Evolutionary conservation across 2,329 filamentous ascomycete genomes (phyloP).

Genomic region (Cordyceps cateniannulata): DNA sequence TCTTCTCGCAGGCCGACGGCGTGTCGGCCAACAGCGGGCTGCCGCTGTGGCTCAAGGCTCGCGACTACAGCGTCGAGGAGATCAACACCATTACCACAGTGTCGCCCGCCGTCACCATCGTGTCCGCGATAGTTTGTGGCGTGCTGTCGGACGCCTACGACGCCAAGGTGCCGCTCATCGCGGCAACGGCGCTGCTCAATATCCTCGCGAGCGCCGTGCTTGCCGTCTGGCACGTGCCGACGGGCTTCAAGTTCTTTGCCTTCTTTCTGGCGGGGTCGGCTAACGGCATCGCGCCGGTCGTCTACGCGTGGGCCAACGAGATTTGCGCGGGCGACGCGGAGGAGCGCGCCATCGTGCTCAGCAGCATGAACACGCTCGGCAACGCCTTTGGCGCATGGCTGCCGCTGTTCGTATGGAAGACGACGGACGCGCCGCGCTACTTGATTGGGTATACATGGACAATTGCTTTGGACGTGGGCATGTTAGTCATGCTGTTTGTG

Average conservation of each 20-base stretch:
- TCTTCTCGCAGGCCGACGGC: constrained; percentile 27
- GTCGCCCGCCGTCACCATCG: constrained; percentile 29
- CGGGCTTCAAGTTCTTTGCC: constrained; percentile 27
- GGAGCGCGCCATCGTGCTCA: constrained; percentile 41
- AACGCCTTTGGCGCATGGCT: constrained; percentile 39
- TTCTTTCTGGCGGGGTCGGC: constrained; percentile 29
- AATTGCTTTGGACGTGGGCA: constrained; percentile 21
- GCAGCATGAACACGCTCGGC: constrained; percentile 39
- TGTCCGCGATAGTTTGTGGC: constrained; percentile 46
- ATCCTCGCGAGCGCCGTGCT: constrained; percentile 23
- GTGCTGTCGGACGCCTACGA: constrained; percentile 49
- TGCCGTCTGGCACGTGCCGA: constrained; percentile 29
- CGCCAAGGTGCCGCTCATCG: constrained; percentile 28
- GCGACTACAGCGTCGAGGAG: constrained; percentile 26
- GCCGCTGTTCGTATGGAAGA: constrained; percentile 30
- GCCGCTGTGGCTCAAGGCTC: constrained; percentile 27
- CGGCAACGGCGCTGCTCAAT: constrained; percentile 16
- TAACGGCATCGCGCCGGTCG: constrained; percentile 20
- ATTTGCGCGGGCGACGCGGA: constrained; percentile 39
- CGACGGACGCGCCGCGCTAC: constrained; percentile 31
- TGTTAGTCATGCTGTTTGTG: constrained; percentile 18
- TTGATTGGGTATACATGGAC: constrained; percentile 29
- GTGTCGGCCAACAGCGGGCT: constrained; percentile 30
- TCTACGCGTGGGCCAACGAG: constrained; percentile 42
- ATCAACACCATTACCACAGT: constrained; percentile 46